Percentiles rank a stretch among this genome's conserved stretches.
Conservation (phyloP, 2,329 filamentous ascomycete species). For the Elsinoe arachidis region DNA sequence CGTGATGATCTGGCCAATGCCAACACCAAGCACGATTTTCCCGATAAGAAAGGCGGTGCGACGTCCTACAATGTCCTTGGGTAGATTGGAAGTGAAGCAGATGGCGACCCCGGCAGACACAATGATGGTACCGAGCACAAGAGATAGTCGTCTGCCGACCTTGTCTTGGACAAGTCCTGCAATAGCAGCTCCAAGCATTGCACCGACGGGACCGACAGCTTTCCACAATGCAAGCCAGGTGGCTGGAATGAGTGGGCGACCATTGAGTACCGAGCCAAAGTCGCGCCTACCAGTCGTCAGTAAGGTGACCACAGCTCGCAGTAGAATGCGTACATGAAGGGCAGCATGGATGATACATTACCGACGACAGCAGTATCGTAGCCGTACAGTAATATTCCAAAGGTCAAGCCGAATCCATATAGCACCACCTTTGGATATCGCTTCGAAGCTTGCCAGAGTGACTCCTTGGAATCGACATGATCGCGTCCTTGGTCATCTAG, state of each 20-base stretch:
- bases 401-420: constrained; percentile 2
- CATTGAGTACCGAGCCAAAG: constrained; percentile 1
- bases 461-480: constrained; percentile 1
- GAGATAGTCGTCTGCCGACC: neutral
- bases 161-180: neutral
- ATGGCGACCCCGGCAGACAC: neutral
- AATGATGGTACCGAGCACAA: constrained; percentile 1
- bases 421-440: constrained; percentile 3
- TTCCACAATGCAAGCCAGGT: constrained; percentile 6
- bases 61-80: neutral
- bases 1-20: constrained; percentile 60
- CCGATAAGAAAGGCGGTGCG: constrained; percentile 87
- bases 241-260: neutral
- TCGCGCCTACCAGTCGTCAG: neutral
- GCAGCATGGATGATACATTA: constrained; percentile 2
- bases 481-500: neutral
- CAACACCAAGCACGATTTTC: constrained; percentile 92
- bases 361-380: constrained; percentile 2
- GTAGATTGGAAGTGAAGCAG: neutral
- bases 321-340: neutral
- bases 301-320: neutral
- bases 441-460: neutral
- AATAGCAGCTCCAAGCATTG: constrained; percentile 5
- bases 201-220: neutral
- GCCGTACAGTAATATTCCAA: constrained; percentile 2